Evolutionary conservation across 345 rosid genomes (phyloP).

Genomic region (Moricandia moricandioides): DNA sequence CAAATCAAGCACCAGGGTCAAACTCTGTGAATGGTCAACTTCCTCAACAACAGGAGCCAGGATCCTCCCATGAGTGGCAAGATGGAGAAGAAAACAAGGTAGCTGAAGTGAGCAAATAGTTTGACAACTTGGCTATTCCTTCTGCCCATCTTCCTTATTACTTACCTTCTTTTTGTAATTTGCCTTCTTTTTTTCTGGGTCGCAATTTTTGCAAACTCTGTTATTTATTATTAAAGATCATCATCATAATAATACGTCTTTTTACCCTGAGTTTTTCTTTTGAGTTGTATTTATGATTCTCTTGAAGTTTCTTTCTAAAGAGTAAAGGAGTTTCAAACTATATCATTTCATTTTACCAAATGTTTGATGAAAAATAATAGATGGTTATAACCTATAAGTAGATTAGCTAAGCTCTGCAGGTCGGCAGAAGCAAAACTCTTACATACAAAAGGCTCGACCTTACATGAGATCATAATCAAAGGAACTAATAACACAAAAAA

Average conservation of each 20-base stretch:
- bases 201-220: constrained; percentile 8
- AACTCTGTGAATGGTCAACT: constrained; percentile 25
- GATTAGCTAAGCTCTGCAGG: constrained; percentile 32
- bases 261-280: neutral
- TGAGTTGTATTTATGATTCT: neutral
- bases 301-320: neutral
- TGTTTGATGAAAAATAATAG: neutral
- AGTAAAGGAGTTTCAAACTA: constrained; percentile 16
- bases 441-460: constrained; percentile 37
- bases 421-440: constrained; percentile 29
- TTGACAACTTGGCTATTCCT: neutral
- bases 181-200: constrained; percentile 5
- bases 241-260: constrained; percentile 16
- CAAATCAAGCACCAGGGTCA: constrained; percentile 25
- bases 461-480: constrained; percentile 20
- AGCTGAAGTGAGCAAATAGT: constrained; percentile 26
- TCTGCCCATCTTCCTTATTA: constrained; percentile 10
- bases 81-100: constrained; percentile 29
- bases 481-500: constrained; percentile 13
- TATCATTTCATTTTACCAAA: constrained; percentile 1
- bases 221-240: constrained; percentile 4
- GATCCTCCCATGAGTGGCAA: constrained; percentile 14
- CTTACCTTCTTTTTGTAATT: neutral
- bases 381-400: constrained; percentile 10
- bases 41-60: constrained; percentile 30